These are phyloP conservation scores for Pseudogymnoascus sp. DNA, from an alignment of 2,329 filamentous ascomycete genomes.

Conservation along the genomic window DNA sequence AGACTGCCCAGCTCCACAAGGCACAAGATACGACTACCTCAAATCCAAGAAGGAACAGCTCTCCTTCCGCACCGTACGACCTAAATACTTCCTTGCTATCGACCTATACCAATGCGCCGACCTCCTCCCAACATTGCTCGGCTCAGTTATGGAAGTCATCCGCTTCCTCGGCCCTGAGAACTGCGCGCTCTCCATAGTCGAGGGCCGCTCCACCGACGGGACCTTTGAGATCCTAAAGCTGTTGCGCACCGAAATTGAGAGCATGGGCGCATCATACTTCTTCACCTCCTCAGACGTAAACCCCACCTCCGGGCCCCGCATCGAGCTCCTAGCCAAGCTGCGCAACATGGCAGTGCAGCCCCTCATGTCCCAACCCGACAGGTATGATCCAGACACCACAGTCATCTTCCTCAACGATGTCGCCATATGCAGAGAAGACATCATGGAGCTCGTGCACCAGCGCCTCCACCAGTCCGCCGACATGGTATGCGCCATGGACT, in stretches of 20 bases:
- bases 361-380: conserved; percentile 25
- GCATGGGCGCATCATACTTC: conserved; percentile 34
- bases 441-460: conserved; percentile 50
- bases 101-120: conserved; percentile 39
- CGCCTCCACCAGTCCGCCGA: conserved; percentile 39
- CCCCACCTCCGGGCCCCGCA: conserved; percentile 36
- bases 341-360: conserved; percentile 46
- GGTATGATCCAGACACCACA: conserved; percentile 31
- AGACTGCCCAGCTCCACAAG: neutral
- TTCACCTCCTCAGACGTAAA: conserved; percentile 37
- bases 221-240: conserved; percentile 42
- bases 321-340: conserved; percentile 40
- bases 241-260: conserved; percentile 34
- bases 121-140: conserved; percentile 43
- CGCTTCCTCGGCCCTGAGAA: conserved; percentile 38
- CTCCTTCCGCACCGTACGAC: neutral
- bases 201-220: conserved; percentile 48
- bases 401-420: conserved; percentile 49
- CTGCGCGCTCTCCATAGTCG: conserved; percentile 48
- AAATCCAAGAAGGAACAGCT: neutral
- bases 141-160: conserved; percentile 42
- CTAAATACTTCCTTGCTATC: conserved; percentile 43
- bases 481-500: conserved; percentile 55
- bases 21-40: conserved; percentile 9
- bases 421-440: conserved; percentile 44